Evolutionary conservation across 225 moss, liverwort and hornwort genomes (phyloP).

Genomic region (Bryoerythrophyllum caledonicum): DNA sequence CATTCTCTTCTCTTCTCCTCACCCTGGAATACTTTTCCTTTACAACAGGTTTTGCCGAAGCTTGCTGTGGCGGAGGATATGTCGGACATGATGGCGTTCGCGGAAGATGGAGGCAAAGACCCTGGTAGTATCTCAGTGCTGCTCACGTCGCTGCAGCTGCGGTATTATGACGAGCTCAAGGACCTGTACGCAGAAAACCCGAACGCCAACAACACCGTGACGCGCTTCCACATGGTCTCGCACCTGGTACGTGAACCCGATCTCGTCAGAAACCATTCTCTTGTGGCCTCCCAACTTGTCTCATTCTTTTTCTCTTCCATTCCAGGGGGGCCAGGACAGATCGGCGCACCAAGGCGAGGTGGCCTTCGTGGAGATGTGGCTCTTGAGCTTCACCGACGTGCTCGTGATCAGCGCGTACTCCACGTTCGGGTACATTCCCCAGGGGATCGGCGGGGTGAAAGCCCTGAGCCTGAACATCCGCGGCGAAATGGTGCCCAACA

Average conservation of each 20-base stretch:
- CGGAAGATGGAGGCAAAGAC: constrained; percentile 30
- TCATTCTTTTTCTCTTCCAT: not conserved
- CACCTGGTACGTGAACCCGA: constrained; percentile 34
- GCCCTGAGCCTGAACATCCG: constrained; percentile 17
- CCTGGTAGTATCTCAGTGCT: constrained; percentile 39
- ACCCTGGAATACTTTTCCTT: not conserved
- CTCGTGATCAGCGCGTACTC: constrained; percentile 59
- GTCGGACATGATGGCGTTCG: constrained; percentile 29
- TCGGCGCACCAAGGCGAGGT: constrained; percentile 38
- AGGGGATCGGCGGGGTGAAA: constrained; percentile 46
- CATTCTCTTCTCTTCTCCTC: not conserved
- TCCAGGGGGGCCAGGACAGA: constrained; percentile 38
- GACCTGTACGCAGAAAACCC: constrained; percentile 45
- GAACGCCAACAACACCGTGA: constrained; percentile 44
- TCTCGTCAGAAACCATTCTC: too few relatives aligned
- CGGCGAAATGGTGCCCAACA: not conserved
- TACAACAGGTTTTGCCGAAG: constrained; percentile 40
- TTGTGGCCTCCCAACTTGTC: too few relatives aligned
- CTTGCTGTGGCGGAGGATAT: constrained; percentile 27
- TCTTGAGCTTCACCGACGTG: constrained; percentile 65
- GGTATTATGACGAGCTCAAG: constrained; percentile 59
- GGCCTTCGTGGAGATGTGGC: constrained; percentile 79
- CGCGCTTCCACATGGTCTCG: constrained; percentile 69
- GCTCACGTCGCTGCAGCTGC: constrained; percentile 56
- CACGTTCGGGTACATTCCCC: constrained; percentile 70